Percentiles rank a stretch among this genome's conserved stretches.
These are phyloP conservation scores for Cyclostephanos invisitatus DNA, from an alignment of 108 stramenopile species.

Conservation along the genomic window DNA sequence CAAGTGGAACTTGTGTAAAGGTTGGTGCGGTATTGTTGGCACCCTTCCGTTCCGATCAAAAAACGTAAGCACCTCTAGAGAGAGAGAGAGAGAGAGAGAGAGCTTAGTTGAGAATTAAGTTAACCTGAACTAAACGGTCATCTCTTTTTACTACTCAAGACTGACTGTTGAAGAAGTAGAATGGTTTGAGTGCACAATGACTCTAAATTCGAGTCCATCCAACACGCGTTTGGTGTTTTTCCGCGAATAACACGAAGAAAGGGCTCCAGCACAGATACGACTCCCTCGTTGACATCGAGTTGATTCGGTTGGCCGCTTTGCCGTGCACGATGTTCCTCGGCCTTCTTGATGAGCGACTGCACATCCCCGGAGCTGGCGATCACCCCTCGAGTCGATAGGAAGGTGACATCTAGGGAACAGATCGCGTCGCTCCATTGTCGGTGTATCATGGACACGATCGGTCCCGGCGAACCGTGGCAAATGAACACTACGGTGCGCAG, in stretches of 20 bases:
- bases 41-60: too few species aligned
- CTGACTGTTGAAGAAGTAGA: neutral
- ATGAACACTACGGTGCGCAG: conserved; percentile 26
- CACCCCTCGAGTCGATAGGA: neutral
- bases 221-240: neutral
- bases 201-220: conserved; percentile 6
- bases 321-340: conserved; percentile 1
- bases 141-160: neutral
- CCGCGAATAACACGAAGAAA: conserved; percentile 14
- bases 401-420: too few species aligned
- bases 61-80: too few species aligned
- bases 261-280: conserved; percentile 14
- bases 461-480: conserved; percentile 16
- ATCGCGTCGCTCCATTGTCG: neutral
- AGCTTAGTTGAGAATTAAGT: too few species aligned
- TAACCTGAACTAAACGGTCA: neutral
- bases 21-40: too few species aligned
- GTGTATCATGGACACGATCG: conserved; percentile 13
- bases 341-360: conserved; percentile 18
- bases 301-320: neutral
- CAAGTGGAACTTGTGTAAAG: too few species aligned
- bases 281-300: neutral
- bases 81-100: too few species aligned
- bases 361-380: conserved; percentile 14
- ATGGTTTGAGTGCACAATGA: conserved; percentile 22